Evolutionary conservation across 345 rosid species (phyloP), one percentile per base, ranked within the genome.

Genomic region (Zanthoxylum bungeanum): DNA sequence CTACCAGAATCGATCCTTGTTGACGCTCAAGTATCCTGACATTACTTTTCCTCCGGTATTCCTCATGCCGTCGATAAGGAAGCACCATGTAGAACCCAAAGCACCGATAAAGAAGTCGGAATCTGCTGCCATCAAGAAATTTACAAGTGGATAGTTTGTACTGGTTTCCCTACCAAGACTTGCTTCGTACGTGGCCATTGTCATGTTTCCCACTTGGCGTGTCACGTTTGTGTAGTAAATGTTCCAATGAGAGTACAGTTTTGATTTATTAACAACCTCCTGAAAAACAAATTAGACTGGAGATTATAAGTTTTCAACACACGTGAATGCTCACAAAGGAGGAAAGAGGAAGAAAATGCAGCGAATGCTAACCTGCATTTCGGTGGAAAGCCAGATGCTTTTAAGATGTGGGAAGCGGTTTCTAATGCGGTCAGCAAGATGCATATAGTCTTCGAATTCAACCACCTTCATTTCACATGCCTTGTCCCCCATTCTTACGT

Each of bases 401-500:
- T 75, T 82, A 1, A 92, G 89, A 57, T 95, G 82, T 0, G 96
- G 98, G 70, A 92, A 92, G 19, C 83, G 84, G 39, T 51, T 76
- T 77, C 84, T 80, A 49, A 89, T 83, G 7, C 89, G 83, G 64
- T 77, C 76, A 25, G 98, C 97, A 4, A 90, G 92, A 21, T 30
- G 83, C 89, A 89, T 85, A 59, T 95, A 95, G 50, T 72, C 88
- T 59, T 90, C 86, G 9, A 91, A 88, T 56, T 85, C 85, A 0
- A 88, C 88, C 11, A 95, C 87, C 78, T 85, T 89, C 99, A 95
- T 95, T 77, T 95, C 97, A 14, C 93, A 87, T 1, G 99, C 94
- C 79, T 95, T 95, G 85, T 95, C 99, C 66, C 99, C 97, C 98
- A 95, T 95, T 65, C 99, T 83, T n/a, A 95, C 98, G 16, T 95